These are phyloP conservation scores for Exophiala calicioides DNA, from an alignment of 2,329 filamentous ascomycete species.

Conservation along the genomic window DNA sequence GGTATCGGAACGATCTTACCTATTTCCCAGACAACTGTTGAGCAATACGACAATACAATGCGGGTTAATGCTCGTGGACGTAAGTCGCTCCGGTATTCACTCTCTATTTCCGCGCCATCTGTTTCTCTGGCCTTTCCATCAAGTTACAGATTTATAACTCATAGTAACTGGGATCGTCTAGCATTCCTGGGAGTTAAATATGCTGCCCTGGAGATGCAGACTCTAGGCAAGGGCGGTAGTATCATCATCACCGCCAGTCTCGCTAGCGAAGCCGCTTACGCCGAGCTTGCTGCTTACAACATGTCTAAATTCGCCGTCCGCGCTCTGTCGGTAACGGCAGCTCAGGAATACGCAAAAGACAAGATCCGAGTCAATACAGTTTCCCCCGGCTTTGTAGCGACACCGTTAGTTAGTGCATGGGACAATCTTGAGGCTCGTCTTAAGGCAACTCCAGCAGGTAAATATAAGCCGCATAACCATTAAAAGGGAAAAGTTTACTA, in stretches of 20 bases:
- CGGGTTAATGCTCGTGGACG: constrained; percentile 37
- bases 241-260: constrained; percentile 47
- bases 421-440: constrained; percentile 10
- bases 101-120: background rate
- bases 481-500: too few species aligned
- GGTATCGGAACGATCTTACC: constrained; percentile 60
- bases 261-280: constrained; percentile 38
- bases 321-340: constrained; percentile 45
- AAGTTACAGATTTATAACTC: too few species aligned
- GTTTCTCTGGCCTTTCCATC: background rate
- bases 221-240: constrained; percentile 39
- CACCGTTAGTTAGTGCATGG: constrained; percentile 12
- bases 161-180: too few species aligned
- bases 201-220: constrained; percentile 43
- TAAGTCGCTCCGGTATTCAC: background rate
- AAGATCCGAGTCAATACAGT: constrained; percentile 43
- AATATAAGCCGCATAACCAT: constrained; percentile 50
- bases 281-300: constrained; percentile 44
- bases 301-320: constrained; percentile 47
- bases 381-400: constrained; percentile 51
- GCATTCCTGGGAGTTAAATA: constrained; percentile 42
- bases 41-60: constrained; percentile 41
- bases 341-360: constrained; percentile 35
- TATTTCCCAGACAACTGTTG: constrained; percentile 53
- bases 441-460: constrained; percentile 15